A percentile compares a stretch with the other conserved stretches of the same genome.
phyloP scores from a whole-genome alignment of 1,284 basidiomycete genomes.

The Ustilago shanxiensis region DNA sequence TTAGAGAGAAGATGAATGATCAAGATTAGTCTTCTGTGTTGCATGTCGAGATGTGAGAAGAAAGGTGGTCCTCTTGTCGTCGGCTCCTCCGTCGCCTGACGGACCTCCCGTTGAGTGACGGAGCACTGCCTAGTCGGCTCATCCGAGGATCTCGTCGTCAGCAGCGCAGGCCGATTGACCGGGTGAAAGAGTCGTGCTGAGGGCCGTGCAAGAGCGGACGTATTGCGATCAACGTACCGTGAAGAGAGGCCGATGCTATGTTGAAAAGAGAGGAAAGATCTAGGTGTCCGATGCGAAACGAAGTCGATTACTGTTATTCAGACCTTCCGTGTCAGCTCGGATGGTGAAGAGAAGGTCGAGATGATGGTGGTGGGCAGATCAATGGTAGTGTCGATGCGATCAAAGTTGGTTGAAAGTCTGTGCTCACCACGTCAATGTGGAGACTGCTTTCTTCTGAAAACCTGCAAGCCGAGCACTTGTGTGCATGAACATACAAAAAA shows the following conservation, averaged over 20 bases:
- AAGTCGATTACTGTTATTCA: not conserved
- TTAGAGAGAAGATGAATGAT: no score
- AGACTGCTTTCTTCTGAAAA: slow-evolving; percentile 22
- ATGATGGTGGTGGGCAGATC: not conserved
- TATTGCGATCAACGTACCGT: no score
- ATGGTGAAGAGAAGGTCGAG: not conserved
- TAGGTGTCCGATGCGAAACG: not conserved
- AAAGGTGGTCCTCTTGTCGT: no score
- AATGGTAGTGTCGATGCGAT: not conserved
- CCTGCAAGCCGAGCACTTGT: slow-evolving; percentile 10
- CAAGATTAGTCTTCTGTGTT: no score
- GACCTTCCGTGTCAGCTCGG: not conserved
- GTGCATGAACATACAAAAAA: slow-evolving; percentile 10
- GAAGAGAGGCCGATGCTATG: not conserved
- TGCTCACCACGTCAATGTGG: slow-evolving; percentile 2
- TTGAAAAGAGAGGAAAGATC: not conserved
- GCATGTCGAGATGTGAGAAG: no score
- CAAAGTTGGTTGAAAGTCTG: not conserved
- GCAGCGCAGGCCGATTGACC: no score
- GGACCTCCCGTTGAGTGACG: no score
- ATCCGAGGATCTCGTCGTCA: no score
- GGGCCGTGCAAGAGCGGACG: no score
- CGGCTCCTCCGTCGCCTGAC: no score
- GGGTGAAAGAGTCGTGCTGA: no score
- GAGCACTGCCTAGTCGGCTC: no score